Evolutionary conservation across 2,329 filamentous ascomycete genomes (phyloP).

Genomic region (Xylaria sp.): DNA sequence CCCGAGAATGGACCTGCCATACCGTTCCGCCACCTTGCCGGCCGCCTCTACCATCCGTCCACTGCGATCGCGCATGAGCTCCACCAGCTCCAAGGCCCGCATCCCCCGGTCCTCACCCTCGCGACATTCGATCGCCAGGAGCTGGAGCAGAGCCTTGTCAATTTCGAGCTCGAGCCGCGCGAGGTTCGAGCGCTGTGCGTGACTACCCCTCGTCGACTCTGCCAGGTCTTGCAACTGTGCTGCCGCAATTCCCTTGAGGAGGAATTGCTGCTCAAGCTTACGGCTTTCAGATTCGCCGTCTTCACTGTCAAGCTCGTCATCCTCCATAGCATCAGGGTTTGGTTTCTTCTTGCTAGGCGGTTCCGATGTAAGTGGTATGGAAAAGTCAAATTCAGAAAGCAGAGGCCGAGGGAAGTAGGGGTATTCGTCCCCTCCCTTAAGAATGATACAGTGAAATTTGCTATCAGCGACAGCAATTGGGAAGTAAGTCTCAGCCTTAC

Average conservation of each 20-base stretch:
- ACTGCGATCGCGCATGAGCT: conserved; percentile 82
- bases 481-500: conserved; percentile 92
- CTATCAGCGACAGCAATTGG: conserved; percentile 91
- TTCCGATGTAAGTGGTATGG: conserved; percentile 76
- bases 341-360: conserved; percentile 53
- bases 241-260: conserved; percentile 77
- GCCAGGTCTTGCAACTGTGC: conserved; percentile 81
- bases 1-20: conserved; percentile 79
- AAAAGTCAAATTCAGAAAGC: conserved; percentile 92
- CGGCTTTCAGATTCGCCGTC: conserved; percentile 61
- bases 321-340: conserved; percentile 51
- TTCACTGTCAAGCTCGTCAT: conserved; percentile 46
- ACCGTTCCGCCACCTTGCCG: conserved; percentile 86
- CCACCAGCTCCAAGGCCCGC: conserved; percentile 91
- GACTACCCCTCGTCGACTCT: conserved; percentile 71
- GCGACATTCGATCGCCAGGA: conserved; percentile 89
- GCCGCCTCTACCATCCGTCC: conserved; percentile 94
- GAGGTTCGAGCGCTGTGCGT: conserved; percentile 73
- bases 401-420: conserved; percentile 92
- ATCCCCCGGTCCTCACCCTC: conserved; percentile 94
- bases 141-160: conserved; percentile 88
- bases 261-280: conserved; percentile 81
- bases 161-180: conserved; percentile 81
- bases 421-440: conserved; percentile 93
- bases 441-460: conserved; percentile 98